Evolutionary conservation across 2,329 filamentous ascomycete species (phyloP), one percentile per base, ranked within the genome.

Genomic region (Aspergillus sclerotialis): DNA sequence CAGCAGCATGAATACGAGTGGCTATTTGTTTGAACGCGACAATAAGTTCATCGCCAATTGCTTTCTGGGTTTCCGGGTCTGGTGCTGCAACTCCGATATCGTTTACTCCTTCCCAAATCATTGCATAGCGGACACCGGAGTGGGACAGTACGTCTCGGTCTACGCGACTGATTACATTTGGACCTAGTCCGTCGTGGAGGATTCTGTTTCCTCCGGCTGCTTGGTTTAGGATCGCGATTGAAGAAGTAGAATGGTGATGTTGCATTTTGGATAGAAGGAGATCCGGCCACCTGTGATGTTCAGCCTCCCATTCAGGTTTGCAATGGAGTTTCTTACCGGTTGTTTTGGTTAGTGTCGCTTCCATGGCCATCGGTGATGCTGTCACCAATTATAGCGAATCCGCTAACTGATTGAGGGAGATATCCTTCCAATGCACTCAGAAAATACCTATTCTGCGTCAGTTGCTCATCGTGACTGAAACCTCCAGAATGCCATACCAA

Each of bases 51-150:
- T 70, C 67, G 10, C 68, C 73, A 7, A 79, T 60, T 3, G 55
- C 48, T 3, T 45, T 42, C 45, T 80, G 76, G 0, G 65, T 58
- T 0, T 50, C 55, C 1, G 53, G 32, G 14, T 71, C 70, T 0
- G 68, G 47, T 2, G 60, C 58, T 0, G 67, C 70, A 2, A 56
- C 61, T 3, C 79, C 80, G 36, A 84, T 82, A 48, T 84, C 80
- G 48, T 83, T 82, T 17, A 84, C 77, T 13, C 80, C 79, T 53
- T 81, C 76, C 51, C 82, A 84, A 24, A 83, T 67, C 61, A 84
- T 69, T 14, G 73, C 73, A 48, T 79, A 82, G 44, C 66, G 65
- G 2, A 78, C 70, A 4, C 73, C 73, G 0, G 72, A 65, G 19
- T 76, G 72, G 0, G 70, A 55, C 2, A 84, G 64, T 2, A 80